Evolutionary conservation across 2,329 filamentous ascomycete species (phyloP).

Genomic region (Exophiala sideris): DNA sequence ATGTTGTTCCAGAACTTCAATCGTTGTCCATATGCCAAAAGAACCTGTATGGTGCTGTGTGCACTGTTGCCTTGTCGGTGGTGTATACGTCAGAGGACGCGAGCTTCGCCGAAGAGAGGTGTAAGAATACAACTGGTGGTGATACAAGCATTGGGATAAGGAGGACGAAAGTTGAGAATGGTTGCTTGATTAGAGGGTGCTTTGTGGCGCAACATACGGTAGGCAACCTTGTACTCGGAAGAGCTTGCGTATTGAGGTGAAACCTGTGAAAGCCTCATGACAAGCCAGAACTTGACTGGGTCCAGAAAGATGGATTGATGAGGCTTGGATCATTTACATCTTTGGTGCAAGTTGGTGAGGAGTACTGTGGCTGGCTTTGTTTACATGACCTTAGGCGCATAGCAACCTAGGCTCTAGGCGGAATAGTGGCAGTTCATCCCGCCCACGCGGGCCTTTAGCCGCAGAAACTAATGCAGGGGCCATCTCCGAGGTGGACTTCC

Average conservation of each 20-base stretch:
- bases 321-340: too few relatives aligned
- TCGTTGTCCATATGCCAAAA: not conserved
- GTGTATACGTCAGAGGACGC: too few relatives aligned
- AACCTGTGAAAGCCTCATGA: not conserved
- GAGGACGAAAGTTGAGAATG: not conserved
- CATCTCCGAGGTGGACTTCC: not conserved
- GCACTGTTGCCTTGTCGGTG: not conserved
- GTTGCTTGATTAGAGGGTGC: not conserved
- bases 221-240: not conserved
- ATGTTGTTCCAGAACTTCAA: too few relatives aligned
- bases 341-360: not conserved
- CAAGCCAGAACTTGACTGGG: too few relatives aligned
- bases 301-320: too few relatives aligned
- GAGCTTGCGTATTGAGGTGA: not conserved
- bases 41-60: not conserved
- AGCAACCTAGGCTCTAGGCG: not conserved
- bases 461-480: slow-evolving; percentile 15
- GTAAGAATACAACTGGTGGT: not conserved
- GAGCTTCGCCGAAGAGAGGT: not conserved
- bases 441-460: not conserved
- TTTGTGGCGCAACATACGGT: not conserved
- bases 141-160: slow-evolving; percentile 5
- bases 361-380: not conserved
- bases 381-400: not conserved
- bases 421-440: not conserved